These are phyloP conservation scores for Paraphoma sp. DNA, from an alignment of 2,329 filamentous ascomycete species.

Conservation along the genomic window DNA sequence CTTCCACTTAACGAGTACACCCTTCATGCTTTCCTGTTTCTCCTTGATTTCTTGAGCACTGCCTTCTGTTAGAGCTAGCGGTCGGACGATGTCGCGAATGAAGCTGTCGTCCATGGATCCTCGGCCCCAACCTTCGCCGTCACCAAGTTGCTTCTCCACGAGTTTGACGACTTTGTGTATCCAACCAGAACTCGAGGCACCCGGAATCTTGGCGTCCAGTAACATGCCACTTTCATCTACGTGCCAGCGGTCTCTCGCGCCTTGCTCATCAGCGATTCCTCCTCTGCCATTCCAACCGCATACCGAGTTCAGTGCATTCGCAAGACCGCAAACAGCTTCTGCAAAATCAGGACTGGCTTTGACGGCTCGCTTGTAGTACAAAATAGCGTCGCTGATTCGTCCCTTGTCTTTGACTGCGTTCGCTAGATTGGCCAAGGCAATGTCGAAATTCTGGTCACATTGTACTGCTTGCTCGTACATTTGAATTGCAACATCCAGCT, in stretches of 20 bases:
- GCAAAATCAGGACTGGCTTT: conserved; percentile 93
- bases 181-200: conserved; percentile 73
- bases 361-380: conserved; percentile 90
- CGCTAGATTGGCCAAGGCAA: conserved; percentile 92
- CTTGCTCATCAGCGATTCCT: conserved; percentile 76
- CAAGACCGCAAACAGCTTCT: conserved; percentile 93
- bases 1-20: conserved; percentile 62
- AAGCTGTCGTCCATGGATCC: conserved; percentile 64
- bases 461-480: conserved; percentile 97
- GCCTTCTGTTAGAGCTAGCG: conserved; percentile 50
- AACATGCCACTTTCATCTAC: conserved; percentile 86
- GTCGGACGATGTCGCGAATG: conserved; percentile 53
- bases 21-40: conserved; percentile 46
- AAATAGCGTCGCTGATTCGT: conserved; percentile 87
- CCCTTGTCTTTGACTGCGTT: conserved; percentile 98
- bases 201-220: conserved; percentile 70
- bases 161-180: conserved; percentile 91
- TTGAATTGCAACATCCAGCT: conserved; percentile 86
- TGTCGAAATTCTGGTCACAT: conserved; percentile 95
- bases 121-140: conserved; percentile 85
- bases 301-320: conserved; percentile 93
- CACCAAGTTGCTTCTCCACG: conserved; percentile 83
- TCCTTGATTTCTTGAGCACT: conserved; percentile 41
- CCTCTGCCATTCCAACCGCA: conserved; percentile 93
- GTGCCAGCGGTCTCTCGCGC: conserved; percentile 87